Evolutionary conservation across 2,329 filamentous ascomycete genomes (phyloP).

Genomic region (Aspergillus aculeatus): DNA sequence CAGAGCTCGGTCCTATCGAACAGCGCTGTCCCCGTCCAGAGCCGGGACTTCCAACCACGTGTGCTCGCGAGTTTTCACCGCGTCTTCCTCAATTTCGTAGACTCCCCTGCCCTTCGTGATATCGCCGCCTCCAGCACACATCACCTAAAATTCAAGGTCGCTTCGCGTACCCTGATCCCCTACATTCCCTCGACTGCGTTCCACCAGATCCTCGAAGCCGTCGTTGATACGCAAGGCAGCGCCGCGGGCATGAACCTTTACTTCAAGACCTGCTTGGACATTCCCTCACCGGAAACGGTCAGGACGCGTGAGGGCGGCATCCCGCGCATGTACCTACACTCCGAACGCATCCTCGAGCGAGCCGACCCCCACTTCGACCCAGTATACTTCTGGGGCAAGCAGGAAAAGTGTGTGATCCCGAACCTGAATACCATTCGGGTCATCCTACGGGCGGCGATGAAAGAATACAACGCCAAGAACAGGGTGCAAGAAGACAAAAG

Average conservation of each 20-base stretch:
- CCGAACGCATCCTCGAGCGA: constrained; percentile 22
- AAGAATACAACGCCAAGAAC: constrained; percentile 23
- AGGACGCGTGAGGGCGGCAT: constrained; percentile 31
- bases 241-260: constrained; percentile 49
- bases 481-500: not conserved
- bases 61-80: constrained; percentile 30
- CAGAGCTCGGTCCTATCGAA: not conserved
- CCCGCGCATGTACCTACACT: constrained; percentile 22
- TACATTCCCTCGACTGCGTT: constrained; percentile 45
- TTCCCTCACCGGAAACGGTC: constrained; percentile 17
- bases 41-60: constrained; percentile 27
- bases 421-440: constrained; percentile 39
- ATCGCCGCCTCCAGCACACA: constrained; percentile 24
- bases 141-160: constrained; percentile 12
- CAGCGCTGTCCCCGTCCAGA: constrained; percentile 13
- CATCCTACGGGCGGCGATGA: constrained; percentile 34
- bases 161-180: constrained; percentile 21
- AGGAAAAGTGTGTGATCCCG: constrained; percentile 32
- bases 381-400: constrained; percentile 23
- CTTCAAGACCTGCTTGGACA: constrained; percentile 47
- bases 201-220: constrained; percentile 54
- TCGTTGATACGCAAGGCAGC: constrained; percentile 52
- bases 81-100: constrained; percentile 31
- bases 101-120: constrained; percentile 30
- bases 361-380: constrained; percentile 29